These are phyloP conservation scores for Lactifluus piperatus DNA, from an alignment of 768 basidiomycete genomes.

Conservation along the genomic window DNA sequence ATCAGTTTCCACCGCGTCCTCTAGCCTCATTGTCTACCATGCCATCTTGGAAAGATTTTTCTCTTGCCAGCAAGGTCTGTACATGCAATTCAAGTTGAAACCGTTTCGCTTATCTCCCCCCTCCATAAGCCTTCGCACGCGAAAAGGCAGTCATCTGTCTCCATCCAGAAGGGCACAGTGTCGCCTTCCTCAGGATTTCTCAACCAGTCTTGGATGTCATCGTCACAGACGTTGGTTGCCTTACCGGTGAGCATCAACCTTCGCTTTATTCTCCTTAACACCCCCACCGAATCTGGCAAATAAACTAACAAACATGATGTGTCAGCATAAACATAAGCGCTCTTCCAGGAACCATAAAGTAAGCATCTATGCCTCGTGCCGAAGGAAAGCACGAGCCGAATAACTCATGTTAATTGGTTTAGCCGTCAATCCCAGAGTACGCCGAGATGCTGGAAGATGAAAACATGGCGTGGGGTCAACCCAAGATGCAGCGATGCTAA, in stretches of 20 bases:
- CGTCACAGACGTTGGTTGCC: background rate
- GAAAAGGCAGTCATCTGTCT: background rate
- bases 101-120: background rate
- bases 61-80: background rate
- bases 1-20: background rate
- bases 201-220: background rate
- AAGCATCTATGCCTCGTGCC: background rate
- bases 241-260: background rate
- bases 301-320: background rate
- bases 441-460: constrained; percentile 29
- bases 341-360: background rate
- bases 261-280: no score
- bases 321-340: background rate
- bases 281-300: background rate
- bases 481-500: constrained; percentile 11
- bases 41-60: background rate
- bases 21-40: background rate
- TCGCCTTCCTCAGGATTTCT: background rate
- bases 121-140: background rate
- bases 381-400: background rate
- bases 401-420: no score
- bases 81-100: background rate
- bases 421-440: background rate
- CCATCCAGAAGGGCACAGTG: background rate
- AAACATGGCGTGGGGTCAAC: constrained; percentile 27